These are phyloP conservation scores for Neurospora cerealis DNA, from an alignment of 495 filamentous ascomycete genomes.

Conservation along the genomic window DNA sequence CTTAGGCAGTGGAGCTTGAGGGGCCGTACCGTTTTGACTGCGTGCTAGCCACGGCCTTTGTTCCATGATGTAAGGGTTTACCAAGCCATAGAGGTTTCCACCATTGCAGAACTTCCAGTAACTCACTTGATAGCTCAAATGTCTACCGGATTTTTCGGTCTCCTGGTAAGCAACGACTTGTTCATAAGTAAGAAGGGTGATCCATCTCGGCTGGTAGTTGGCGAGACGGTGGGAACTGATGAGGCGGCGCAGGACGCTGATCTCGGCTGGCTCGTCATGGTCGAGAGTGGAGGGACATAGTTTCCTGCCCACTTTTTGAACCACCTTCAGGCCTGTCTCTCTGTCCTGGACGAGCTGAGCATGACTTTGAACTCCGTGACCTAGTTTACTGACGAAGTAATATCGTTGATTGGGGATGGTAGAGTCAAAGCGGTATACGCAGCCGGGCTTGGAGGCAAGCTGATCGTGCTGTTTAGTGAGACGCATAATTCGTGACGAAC, in stretches of 20 bases:
- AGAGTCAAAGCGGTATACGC: constrained; percentile 1
- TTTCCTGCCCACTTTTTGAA: constrained; percentile 2
- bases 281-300: background rate
- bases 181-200: background rate
- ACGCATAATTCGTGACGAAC: background rate
- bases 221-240: background rate
- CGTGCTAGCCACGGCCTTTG: background rate
- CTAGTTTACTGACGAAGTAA: background rate
- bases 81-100: background rate
- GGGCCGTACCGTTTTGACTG: background rate
- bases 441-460: background rate
- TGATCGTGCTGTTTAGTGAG: background rate
- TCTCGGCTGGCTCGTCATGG: background rate
- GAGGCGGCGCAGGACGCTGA: constrained; percentile 2
- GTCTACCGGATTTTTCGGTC: background rate
- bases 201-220: background rate
- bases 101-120: constrained; percentile 8
- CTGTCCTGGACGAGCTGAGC: constrained; percentile 4
- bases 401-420: background rate
- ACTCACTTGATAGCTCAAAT: background rate
- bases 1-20: background rate
- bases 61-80: background rate
- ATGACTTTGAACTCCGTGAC: background rate
- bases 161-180: background rate
- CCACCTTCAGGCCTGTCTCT: background rate